These are phyloP conservation scores for Geranium rotundifolium DNA, from an alignment of 345 rosid species.

Conservation along the genomic window DNA sequence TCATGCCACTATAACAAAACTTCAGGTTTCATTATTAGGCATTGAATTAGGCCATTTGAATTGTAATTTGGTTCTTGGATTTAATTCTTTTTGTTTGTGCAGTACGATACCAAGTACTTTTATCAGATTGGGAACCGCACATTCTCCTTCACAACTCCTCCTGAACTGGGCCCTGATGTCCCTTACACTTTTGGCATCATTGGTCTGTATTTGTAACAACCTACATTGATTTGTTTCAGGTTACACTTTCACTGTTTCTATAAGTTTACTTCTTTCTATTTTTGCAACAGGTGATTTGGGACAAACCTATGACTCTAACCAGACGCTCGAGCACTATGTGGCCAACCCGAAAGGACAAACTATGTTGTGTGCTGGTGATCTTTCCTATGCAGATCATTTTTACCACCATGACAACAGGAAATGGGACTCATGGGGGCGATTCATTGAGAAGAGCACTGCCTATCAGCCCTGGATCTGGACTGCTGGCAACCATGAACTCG, in stretches of 20 bases:
- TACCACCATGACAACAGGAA: conserved; percentile 27
- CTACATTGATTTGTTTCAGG: neutral
- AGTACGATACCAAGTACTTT: conserved; percentile 41
- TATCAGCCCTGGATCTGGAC: conserved; percentile 91
- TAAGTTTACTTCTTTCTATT: too few species aligned
- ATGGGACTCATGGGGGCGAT: conserved; percentile 91
- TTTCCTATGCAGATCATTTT: conserved; percentile 61
- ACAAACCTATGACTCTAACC: conserved; percentile 57
- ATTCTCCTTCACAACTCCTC: conserved; percentile 7
- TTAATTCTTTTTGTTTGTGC: conserved; percentile 4
- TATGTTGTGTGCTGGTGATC: conserved; percentile 78
- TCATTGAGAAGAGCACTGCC: conserved; percentile 65
- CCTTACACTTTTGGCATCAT: conserved; percentile 79
- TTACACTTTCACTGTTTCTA: too few species aligned
- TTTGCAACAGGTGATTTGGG: conserved; percentile 67
- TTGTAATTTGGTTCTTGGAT: neutral
- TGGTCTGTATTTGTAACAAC: too few species aligned
- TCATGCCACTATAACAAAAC: conserved; percentile 54
- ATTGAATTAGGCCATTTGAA: conserved; percentile 4
- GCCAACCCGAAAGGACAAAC: conserved; percentile 59
- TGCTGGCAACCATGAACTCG: conserved; percentile 86
- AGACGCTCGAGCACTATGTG: conserved; percentile 32
- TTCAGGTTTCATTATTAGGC: conserved; percentile 38
- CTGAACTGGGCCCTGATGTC: conserved; percentile 50
- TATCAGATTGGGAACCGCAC: too few species aligned